These are phyloP conservation scores for Botrytis fabae DNA, from an alignment of 2,329 filamentous ascomycete species.

Conservation along the genomic window DNA sequence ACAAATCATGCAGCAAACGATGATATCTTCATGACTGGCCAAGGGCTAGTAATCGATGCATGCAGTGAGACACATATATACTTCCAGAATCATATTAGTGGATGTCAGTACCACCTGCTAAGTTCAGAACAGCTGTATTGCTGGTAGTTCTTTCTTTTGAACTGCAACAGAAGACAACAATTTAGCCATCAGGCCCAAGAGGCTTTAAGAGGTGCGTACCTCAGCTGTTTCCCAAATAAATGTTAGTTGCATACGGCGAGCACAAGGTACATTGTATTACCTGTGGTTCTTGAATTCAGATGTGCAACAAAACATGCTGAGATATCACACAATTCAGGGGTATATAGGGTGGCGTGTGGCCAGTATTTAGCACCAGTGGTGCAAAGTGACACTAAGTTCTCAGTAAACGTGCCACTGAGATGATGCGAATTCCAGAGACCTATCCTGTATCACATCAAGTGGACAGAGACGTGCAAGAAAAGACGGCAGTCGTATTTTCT, in stretches of 20 bases:
- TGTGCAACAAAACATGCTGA: not conserved
- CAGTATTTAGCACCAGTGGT: not conserved
- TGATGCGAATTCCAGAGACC: not conserved
- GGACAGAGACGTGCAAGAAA: constrained; percentile 4
- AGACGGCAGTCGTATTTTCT: not conserved
- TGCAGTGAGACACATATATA: not conserved
- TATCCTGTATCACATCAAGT: not conserved
- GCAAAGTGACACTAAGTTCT: not conserved
- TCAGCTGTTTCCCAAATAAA: not conserved
- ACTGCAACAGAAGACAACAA: not conserved
- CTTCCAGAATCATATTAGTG: not conserved
- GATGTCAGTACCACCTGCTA: not conserved
- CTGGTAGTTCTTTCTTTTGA: not conserved
- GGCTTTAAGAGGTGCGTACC: not conserved
- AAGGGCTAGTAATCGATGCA: not conserved
- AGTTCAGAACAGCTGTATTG: not conserved
- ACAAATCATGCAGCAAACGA: not conserved
- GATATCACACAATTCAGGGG: not conserved
- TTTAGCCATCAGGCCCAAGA: too few species aligned
- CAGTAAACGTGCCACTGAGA: not conserved
- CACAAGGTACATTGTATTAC: not conserved
- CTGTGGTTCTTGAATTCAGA: not conserved
- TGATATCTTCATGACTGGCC: not conserved
- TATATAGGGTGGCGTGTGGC: not conserved
- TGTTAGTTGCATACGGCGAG: not conserved